These are phyloP conservation scores for Posidonia oceanica DNA, from an alignment of 116 monocot genomes.

Conservation along the genomic window DNA sequence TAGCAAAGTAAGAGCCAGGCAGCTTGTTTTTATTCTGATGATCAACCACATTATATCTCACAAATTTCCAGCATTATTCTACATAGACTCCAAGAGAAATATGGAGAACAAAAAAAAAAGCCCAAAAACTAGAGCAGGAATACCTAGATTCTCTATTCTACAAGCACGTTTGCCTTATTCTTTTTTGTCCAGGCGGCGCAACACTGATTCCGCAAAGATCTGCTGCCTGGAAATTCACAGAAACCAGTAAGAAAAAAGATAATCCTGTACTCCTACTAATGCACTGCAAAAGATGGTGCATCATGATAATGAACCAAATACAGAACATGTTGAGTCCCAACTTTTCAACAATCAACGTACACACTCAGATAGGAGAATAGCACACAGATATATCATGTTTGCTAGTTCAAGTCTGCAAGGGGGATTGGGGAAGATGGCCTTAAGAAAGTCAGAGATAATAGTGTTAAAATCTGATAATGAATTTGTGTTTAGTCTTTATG, in stretches of 20 bases:
- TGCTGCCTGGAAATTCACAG: slow-evolving; percentile 60
- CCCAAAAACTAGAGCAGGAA: not conserved
- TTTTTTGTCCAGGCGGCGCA: slow-evolving; percentile 50
- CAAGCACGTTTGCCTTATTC: not conserved
- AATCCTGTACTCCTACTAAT: not conserved
- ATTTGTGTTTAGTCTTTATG: too few species aligned
- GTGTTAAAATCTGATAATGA: too few species aligned
- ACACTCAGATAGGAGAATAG: too few species aligned
- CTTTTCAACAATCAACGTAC: too few species aligned
- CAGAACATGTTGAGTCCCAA: not conserved
- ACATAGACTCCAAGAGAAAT: not conserved
- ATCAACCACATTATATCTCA: not conserved
- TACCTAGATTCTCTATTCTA: not conserved
- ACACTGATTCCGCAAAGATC: slow-evolving; percentile 71
- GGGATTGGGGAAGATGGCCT: too few species aligned
- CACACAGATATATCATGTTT: too few species aligned
- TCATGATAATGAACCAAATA: not conserved
- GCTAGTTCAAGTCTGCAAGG: too few species aligned
- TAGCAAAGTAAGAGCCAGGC: not conserved
- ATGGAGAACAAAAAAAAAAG: not conserved
- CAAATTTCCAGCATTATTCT: not conserved
- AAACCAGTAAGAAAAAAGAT: not conserved
- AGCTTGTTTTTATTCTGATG: not conserved
- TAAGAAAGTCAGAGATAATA: too few species aligned
- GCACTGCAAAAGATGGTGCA: too few species aligned